A percentile compares a stretch with the other conserved stretches of the same genome.
These are phyloP conservation scores for Quercus bicolor DNA, from an alignment of 306 rosid species.

Conservation along the genomic window DNA sequence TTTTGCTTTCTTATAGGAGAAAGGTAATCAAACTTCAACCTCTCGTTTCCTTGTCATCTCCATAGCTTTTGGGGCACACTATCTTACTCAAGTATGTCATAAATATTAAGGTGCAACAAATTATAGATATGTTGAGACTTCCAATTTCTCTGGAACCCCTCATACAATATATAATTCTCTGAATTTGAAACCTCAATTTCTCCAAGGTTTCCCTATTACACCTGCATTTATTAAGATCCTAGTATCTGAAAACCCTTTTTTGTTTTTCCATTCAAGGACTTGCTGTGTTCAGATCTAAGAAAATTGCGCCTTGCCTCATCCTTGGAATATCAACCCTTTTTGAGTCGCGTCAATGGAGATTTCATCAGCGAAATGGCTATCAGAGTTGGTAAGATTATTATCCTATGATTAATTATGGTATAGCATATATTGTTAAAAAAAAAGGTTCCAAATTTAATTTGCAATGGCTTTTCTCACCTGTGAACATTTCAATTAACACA, in stretches of 20 bases:
- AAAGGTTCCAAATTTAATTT: not conserved
- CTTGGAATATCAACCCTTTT: not conserved
- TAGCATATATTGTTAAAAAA: too few species aligned
- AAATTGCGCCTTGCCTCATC: not conserved
- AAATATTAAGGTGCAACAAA: too few species aligned
- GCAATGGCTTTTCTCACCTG: not conserved
- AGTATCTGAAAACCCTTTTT: not conserved
- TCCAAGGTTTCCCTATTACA: not conserved
- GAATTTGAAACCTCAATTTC: not conserved
- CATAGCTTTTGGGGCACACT: not conserved
- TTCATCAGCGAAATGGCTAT: conserved; percentile 40
- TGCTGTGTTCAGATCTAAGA: not conserved
- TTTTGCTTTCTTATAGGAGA: not conserved
- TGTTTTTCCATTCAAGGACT: not conserved
- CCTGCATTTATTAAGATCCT: not conserved
- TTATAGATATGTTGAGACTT: too few species aligned
- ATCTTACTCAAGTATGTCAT: too few species aligned
- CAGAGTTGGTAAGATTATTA: conserved; percentile 48
- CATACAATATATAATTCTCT: not conserved
- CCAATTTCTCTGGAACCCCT: too few species aligned
- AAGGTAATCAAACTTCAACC: conserved; percentile 8
- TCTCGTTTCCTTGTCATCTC: not conserved
- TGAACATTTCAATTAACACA: too few species aligned
- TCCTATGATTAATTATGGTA: too few species aligned
- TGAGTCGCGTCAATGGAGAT: conserved; percentile 26